phyloP scores from a whole-genome alignment of 768 basidiomycete species.

The Tephrocybe sp. region DNA sequence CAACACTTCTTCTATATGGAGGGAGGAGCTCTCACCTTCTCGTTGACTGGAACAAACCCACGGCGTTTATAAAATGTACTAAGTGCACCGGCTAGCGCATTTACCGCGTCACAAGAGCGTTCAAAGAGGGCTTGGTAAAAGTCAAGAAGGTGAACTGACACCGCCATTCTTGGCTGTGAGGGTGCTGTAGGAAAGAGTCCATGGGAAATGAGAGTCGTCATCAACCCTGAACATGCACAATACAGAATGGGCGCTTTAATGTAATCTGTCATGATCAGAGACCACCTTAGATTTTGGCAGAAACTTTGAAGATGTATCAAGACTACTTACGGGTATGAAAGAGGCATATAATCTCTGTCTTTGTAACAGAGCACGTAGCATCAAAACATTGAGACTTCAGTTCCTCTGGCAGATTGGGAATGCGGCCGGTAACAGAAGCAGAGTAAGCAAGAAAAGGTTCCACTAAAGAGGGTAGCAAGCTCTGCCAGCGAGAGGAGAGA shows the following conservation, averaged over 20 bases:
- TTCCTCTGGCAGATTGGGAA: not conserved
- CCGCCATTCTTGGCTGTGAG: constrained; percentile 19
- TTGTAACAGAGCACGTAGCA: not conserved
- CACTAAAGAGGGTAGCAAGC: not conserved
- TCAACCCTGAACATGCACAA: too few species aligned
- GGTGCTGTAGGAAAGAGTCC: constrained; percentile 34
- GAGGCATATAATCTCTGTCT: constrained; percentile 9
- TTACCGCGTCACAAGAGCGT: constrained; percentile 33
- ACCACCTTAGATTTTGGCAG: too few species aligned
- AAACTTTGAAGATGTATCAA: too few species aligned
- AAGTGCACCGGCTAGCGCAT: constrained; percentile 25
- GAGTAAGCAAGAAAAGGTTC: constrained; percentile 4
- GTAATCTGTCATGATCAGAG: too few species aligned
- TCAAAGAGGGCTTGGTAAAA: constrained; percentile 33
- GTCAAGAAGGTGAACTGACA: constrained; percentile 29
- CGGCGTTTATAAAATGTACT: constrained; percentile 24
- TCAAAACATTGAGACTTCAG: not conserved
- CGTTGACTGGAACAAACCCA: not conserved
- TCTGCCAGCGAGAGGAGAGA: constrained; percentile 5
- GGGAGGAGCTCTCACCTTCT: constrained; percentile 23
- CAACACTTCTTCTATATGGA: too few species aligned
- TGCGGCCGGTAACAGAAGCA: not conserved
- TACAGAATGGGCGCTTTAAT: too few species aligned
- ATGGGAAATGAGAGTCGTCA: too few species aligned
- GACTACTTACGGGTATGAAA: constrained; percentile 15